Evolutionary conservation across 73 alveolate species (phyloP).

Genomic region (Diophrys sp.): DNA sequence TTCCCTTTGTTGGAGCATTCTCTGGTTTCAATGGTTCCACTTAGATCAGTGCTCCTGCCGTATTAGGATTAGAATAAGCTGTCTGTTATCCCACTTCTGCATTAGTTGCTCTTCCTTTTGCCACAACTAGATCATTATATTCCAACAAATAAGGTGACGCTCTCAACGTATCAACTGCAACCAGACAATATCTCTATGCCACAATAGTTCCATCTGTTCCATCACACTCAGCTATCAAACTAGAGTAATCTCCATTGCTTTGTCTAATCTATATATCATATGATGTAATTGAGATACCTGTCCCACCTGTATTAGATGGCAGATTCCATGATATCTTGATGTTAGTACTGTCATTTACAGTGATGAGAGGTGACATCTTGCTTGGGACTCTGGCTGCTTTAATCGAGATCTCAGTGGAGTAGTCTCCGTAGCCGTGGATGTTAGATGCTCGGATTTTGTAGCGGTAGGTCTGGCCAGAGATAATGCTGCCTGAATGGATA

Average conservation of each 20-base stretch:
- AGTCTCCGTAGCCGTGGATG: constrained; percentile 41
- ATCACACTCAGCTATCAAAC: neutral
- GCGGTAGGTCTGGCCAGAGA: constrained; percentile 8
- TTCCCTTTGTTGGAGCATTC: constrained; percentile 22
- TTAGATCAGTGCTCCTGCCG: constrained; percentile 17
- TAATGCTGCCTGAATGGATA: constrained; percentile 1
- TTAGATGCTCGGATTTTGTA: constrained; percentile 44
- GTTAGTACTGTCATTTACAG: neutral
- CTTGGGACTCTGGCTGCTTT: constrained; percentile 41
- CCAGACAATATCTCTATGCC: too few relatives aligned
- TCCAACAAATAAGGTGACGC: constrained; percentile 4
- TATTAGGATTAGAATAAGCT: constrained; percentile 18
- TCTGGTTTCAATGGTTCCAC: constrained; percentile 23
- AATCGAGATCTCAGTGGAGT: constrained; percentile 13
- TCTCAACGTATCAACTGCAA: too few relatives aligned
- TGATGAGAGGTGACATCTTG: neutral
- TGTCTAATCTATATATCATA: constrained; percentile 16
- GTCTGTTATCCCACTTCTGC: constrained; percentile 17
- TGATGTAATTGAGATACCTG: constrained; percentile 5
- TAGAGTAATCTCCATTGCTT: neutral
- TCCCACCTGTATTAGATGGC: constrained; percentile 43
- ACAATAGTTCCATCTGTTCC: too few relatives aligned
- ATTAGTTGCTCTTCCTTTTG: constrained; percentile 35
- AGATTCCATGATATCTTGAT: constrained; percentile 24
- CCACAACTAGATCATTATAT: constrained; percentile 23